These are phyloP conservation scores for Claviceps maximensis DNA, from an alignment of 2,329 filamentous ascomycete genomes.

Conservation along the genomic window DNA sequence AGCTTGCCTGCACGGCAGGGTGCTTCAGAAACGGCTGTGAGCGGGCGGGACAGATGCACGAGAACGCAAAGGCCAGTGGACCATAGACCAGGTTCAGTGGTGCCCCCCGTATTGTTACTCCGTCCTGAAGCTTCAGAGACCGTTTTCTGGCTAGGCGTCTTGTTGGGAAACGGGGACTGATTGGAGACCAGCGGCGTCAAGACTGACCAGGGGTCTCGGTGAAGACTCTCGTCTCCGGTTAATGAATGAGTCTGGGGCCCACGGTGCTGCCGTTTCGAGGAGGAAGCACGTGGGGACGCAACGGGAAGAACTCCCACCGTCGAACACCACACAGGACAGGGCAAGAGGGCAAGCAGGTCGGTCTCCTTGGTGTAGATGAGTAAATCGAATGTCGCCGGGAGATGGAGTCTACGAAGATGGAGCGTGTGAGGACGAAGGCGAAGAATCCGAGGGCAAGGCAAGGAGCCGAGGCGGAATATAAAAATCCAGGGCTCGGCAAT, in stretches of 20 bases:
- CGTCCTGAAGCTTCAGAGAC: not conserved
- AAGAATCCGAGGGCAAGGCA: not conserved
- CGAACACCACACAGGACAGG: not conserved
- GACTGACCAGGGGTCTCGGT: conserved; percentile 3
- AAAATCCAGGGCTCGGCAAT: not conserved
- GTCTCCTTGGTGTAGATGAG: not conserved
- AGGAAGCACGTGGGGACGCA: conserved; percentile 5
- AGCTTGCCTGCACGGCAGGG: conserved; percentile 5
- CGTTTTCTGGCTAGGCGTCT: not conserved
- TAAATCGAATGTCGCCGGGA: not conserved
- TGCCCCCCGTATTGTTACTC: not conserved
- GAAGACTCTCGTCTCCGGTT: conserved; percentile 8
- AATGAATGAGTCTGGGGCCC: conserved; percentile 5
- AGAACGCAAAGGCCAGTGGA: not conserved
- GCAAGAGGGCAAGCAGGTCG: not conserved
- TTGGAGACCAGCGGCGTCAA: conserved; percentile 1
- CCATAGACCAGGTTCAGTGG: conserved; percentile 3
- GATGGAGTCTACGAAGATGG: not conserved
- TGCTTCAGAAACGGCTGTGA: conserved; percentile 9
- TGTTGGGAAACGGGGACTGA: conserved; percentile 3
- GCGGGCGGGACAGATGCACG: conserved; percentile 6
- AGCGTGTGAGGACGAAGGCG: not conserved
- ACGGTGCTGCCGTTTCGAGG: conserved; percentile 8
- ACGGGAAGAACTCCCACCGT: conserved; percentile 1
- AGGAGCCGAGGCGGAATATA: not conserved